Percentiles rank a stretch among this genome's conserved stretches.
Conservation (phyloP, 768 basidiomycete species). For the Peribolospora baueri region DNA sequence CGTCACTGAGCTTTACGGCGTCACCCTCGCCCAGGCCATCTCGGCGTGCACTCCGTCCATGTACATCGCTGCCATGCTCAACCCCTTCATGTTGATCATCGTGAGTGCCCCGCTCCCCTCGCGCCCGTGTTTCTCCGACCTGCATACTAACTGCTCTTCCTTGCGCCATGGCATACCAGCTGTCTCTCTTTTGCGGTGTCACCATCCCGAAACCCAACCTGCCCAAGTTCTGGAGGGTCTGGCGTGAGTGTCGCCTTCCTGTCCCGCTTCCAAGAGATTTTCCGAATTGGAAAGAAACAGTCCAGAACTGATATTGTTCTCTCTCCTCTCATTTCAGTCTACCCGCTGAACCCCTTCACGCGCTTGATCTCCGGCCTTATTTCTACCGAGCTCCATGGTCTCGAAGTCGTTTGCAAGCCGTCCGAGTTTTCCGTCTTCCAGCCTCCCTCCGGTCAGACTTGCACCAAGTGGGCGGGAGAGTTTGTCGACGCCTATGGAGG, state of each 20-base stretch:
- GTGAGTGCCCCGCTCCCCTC: slow-evolving; percentile 11
- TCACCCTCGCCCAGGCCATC: slow-evolving; percentile 38
- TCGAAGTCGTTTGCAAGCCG: slow-evolving; percentile 32
- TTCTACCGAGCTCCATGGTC: slow-evolving; percentile 50
- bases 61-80: slow-evolving; percentile 54
- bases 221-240: slow-evolving; percentile 44
- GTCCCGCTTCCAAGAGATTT: neutral
- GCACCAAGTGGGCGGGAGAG: slow-evolving; percentile 39
- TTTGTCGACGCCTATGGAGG: slow-evolving; percentile 43
- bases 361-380: slow-evolving; percentile 46
- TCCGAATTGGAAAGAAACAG: no score
- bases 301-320: no score
- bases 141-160: no score
- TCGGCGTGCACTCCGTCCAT: slow-evolving; percentile 53
- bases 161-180: no score
- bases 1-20: slow-evolving; percentile 46
- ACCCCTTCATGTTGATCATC: slow-evolving; percentile 37
- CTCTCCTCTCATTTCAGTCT: neutral
- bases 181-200: slow-evolving; percentile 50
- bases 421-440: slow-evolving; percentile 49
- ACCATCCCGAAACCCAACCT: slow-evolving; percentile 44
- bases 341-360: slow-evolving; percentile 32
- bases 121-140: neutral
- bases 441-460: slow-evolving; percentile 52
- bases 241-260: slow-evolving; percentile 35